Percentiles rank a stretch among this genome's conserved stretches.
These are phyloP conservation scores for Fragaria vesca DNA, from an alignment of 306 rosid species.

Conservation along the genomic window DNA sequence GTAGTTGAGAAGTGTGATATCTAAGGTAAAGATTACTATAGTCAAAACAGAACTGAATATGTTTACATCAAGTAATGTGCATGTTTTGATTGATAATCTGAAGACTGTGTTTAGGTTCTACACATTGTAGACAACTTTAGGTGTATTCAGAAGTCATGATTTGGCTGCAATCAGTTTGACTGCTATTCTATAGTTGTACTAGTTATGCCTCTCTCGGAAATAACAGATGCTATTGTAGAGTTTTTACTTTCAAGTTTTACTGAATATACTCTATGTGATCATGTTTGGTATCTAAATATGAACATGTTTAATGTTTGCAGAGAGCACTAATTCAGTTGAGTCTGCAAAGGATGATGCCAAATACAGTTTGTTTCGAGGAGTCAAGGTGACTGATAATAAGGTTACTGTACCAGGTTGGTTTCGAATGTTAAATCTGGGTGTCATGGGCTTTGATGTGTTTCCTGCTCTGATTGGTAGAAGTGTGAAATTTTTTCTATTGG, in stretches of 20 bases:
- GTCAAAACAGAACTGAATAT: background rate
- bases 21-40: background rate
- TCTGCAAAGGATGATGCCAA: background rate
- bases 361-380: conserved; percentile 5
- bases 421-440: background rate
- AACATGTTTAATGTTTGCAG: conserved; percentile 22
- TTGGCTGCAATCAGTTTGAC: background rate
- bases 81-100: background rate
- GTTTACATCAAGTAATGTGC: background rate
- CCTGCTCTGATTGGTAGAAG: background rate
- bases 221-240: background rate
- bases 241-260: background rate
- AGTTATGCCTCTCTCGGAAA: background rate
- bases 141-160: background rate
- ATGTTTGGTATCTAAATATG: conserved; percentile 1
- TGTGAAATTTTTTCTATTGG: background rate
- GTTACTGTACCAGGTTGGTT: background rate
- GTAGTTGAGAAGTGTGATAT: background rate
- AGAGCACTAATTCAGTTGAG: conserved; percentile 27
- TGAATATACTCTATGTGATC: background rate
- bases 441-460: background rate
- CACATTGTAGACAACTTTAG: background rate
- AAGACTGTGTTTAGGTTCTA: background rate
- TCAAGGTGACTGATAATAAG: background rate
- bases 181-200: background rate